These are phyloP conservation scores for Wickerhamomyces tratensis DNA, from an alignment of 805 yeast genomes.

Conservation along the genomic window DNA sequence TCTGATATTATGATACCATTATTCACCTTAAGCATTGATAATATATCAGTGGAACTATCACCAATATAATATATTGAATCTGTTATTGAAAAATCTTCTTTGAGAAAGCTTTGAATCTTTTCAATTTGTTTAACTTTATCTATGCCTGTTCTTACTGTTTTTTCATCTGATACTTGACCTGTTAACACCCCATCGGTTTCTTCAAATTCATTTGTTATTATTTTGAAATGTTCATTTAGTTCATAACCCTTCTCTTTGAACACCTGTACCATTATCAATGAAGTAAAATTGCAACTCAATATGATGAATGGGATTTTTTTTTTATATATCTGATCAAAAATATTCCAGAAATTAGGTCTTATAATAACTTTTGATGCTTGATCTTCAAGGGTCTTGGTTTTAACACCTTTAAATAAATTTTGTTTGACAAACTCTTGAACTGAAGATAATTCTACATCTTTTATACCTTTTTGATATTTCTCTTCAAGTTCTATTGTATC, in stretches of 20 bases:
- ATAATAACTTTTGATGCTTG: constrained; percentile 29
- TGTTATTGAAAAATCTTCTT: constrained; percentile 5
- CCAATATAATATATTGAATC: constrained; percentile 39
- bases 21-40: constrained; percentile 37
- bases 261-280: constrained; percentile 29
- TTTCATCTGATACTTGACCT: constrained; percentile 14
- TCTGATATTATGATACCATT: constrained; percentile 36
- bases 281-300: constrained; percentile 58
- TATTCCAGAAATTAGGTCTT: constrained; percentile 22
- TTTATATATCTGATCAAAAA: constrained; percentile 6
- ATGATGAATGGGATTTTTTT: constrained; percentile 28
- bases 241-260: constrained; percentile 15
- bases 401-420: constrained; percentile 33
- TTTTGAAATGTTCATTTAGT: constrained; percentile 14
- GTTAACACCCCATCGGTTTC: constrained; percentile 19
- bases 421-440: constrained; percentile 29
- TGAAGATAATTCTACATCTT: constrained; percentile 37
- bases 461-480: constrained; percentile 34
- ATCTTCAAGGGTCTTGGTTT: constrained; percentile 18
- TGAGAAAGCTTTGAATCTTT: constrained; percentile 10
- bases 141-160: constrained; percentile 38
- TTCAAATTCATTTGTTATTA: constrained; percentile 44
- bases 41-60: constrained; percentile 52
- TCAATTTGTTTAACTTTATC: constrained; percentile 33
- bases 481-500: constrained; percentile 30